phyloP scores from a whole-genome alignment of 1,284 basidiomycete genomes.

The Anthracocystis panici-leucophaei region DNA sequence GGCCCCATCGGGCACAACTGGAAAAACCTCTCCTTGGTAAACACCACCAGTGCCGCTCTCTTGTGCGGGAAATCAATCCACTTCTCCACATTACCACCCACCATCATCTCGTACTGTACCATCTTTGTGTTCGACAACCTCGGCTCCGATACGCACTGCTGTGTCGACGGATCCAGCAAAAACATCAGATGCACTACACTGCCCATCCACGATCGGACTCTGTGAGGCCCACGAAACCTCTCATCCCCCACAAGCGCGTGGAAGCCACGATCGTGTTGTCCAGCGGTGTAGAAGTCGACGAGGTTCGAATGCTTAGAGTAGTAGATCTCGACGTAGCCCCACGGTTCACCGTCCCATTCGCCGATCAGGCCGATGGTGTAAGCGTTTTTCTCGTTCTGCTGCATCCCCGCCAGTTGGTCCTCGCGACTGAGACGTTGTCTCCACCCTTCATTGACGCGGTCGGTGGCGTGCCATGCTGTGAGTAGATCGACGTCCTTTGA shows the following conservation, averaged over 20 bases:
- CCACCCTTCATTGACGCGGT: constrained; percentile 65
- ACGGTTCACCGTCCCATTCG: constrained; percentile 65
- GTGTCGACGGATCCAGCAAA: constrained; percentile 58
- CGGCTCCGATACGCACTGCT: constrained; percentile 60
- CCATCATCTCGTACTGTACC: constrained; percentile 64
- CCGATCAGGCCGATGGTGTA: constrained; percentile 59
- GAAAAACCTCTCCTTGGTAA: constrained; percentile 63
- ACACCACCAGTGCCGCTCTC: constrained; percentile 61
- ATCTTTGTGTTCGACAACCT: constrained; percentile 63
- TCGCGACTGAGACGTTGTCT: constrained; percentile 55
- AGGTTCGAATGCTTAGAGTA: constrained; percentile 55
- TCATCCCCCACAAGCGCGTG: constrained; percentile 67
- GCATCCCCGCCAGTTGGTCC: constrained; percentile 54
- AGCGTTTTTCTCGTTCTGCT: constrained; percentile 36
- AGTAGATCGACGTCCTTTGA: constrained; percentile 56
- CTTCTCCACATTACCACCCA: constrained; percentile 67
- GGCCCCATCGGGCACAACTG: constrained; percentile 63
- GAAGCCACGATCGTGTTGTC: constrained; percentile 61
- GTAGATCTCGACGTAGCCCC: constrained; percentile 67
- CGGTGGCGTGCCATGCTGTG: constrained; percentile 62
- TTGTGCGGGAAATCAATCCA: constrained; percentile 65
- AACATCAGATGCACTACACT: constrained; percentile 65
- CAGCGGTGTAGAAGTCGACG: constrained; percentile 47
- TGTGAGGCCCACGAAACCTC: constrained; percentile 60
- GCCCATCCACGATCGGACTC: constrained; percentile 67